Base-by-base conservation (phyloP, 805 yeast species). In the Jamesozyma hellenica region DNA sequence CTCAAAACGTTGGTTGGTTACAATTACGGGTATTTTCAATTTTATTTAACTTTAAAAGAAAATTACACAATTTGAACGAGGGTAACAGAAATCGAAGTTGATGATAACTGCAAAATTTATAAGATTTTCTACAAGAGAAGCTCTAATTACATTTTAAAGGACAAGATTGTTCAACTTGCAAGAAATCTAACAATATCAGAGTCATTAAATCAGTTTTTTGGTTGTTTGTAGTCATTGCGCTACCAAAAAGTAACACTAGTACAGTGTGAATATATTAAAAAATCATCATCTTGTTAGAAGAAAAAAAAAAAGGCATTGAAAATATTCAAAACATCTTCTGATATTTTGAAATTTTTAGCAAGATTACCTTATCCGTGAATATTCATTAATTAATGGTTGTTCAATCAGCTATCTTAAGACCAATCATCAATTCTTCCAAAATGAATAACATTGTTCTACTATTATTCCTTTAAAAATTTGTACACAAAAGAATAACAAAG, bases 161-260 rank as follows among this genome's bases (percentile, higher is more conserved):
- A 5, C 8, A 21, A 21, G 8, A 21, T 21, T 21, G 28, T 3
- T 14, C 10, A 6, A 8, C 23, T 21, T 21, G 23, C 23, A 21
- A 21, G 23, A 21, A 21, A 21, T 16, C 34, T 30, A 37, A 28
- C 38, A 19, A 37, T 34, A 42, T 59, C 65, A 61, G 65, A 61
- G 64, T 60, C 64, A 61, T 60, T 61, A 61, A 61, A 61, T 61
- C 65, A 61, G 64, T 61, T 51, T 55, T 34, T 56, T 49, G 45
- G 49, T 48, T 45, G 36, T 41, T 36, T 55, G 60, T 57, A 61
- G 55, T 59, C 65, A 58, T 58, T 40, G 51, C 44, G 44, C 55
- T 51, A 28, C 27, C 56, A 31, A 31, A 31, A 40, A 45, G 43
- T 26, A 56, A 57, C 47, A 46, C 57, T 60, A 56, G 62, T 56